phyloP scores from a whole-genome alignment of 2,329 filamentous ascomycete species.

The Verticillium nonalfalfae region DNA sequence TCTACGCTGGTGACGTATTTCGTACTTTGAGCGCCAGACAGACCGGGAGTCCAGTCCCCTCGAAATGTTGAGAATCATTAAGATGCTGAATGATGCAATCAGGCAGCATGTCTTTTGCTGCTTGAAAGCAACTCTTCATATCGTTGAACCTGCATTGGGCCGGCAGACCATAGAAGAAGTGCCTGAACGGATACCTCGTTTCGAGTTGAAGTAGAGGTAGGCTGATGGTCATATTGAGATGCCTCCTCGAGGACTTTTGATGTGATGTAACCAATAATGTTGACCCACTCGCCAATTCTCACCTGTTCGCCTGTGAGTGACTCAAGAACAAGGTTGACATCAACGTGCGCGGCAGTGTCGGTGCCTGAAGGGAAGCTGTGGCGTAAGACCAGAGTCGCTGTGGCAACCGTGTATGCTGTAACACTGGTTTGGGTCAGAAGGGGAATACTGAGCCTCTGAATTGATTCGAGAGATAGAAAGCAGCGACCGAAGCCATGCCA shows the following conservation, averaged over 20 bases:
- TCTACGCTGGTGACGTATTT: too few relatives aligned
- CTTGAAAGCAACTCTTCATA: conserved; percentile 8
- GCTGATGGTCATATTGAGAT: conserved; percentile 2
- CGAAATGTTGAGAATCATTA: not conserved
- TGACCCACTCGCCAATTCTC: conserved; percentile 77
- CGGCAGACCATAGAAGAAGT: conserved; percentile 70
- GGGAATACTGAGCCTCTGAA: not conserved
- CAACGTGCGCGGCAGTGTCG: conserved; percentile 51
- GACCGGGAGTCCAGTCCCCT: too few relatives aligned
- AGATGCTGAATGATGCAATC: conserved; percentile 4
- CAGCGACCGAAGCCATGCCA: too few relatives aligned
- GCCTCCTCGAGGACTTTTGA: conserved; percentile 11
- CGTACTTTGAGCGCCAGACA: too few relatives aligned
- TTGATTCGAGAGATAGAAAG: too few relatives aligned
- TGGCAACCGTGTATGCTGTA: conserved; percentile 40
- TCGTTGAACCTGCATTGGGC: conserved; percentile 57
- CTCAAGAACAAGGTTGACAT: conserved; percentile 66
- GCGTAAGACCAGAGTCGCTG: conserved; percentile 59
- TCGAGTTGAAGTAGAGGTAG: not conserved
- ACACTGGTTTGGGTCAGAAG: conserved; percentile 30
- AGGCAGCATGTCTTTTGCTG: not conserved
- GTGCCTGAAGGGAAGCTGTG: conserved; percentile 53
- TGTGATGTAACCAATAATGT: conserved; percentile 75
- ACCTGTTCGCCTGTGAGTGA: conserved; percentile 56
- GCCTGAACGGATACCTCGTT: conserved; percentile 58